These are phyloP conservation scores for Zizania latifolia DNA, from an alignment of 176 grass and related monocot species.

Conservation along the genomic window DNA sequence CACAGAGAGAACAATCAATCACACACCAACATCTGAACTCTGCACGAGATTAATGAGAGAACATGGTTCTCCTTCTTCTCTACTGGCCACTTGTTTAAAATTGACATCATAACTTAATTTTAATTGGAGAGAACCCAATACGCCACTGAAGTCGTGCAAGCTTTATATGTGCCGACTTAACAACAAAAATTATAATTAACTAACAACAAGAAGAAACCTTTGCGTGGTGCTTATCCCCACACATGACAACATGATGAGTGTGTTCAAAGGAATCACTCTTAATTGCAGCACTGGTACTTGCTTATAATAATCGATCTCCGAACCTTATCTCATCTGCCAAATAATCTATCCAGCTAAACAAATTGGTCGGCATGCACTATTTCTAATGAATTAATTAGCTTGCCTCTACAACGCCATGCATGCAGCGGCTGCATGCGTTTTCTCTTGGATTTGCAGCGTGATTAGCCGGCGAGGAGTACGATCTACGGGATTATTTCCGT, in stretches of 20 bases:
- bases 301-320: background rate
- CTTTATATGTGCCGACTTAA: background rate
- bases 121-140: conserved; percentile 21
- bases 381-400: background rate
- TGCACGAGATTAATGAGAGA: background rate
- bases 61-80: background rate
- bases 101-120: no score
- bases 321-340: conserved; percentile 5
- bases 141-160: background rate
- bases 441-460: background rate
- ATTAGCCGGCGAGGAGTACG: background rate
- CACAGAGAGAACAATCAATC: background rate
- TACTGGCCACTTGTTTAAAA: background rate
- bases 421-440: conserved; percentile 2
- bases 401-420: background rate
- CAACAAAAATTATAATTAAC: background rate
- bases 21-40: background rate
- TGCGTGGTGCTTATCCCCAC: conserved; percentile 11
- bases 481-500: conserved; percentile 20
- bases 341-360: background rate
- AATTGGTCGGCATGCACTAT: background rate
- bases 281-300: background rate
- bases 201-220: background rate
- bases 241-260: conserved; percentile 14
- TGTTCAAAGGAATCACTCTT: conserved; percentile 13